A percentile compares a stretch with the other conserved stretches of the same genome.
phyloP scores from a whole-genome alignment of 2,329 filamentous ascomycete species.

The Botryosphaeria dothidea region DNA sequence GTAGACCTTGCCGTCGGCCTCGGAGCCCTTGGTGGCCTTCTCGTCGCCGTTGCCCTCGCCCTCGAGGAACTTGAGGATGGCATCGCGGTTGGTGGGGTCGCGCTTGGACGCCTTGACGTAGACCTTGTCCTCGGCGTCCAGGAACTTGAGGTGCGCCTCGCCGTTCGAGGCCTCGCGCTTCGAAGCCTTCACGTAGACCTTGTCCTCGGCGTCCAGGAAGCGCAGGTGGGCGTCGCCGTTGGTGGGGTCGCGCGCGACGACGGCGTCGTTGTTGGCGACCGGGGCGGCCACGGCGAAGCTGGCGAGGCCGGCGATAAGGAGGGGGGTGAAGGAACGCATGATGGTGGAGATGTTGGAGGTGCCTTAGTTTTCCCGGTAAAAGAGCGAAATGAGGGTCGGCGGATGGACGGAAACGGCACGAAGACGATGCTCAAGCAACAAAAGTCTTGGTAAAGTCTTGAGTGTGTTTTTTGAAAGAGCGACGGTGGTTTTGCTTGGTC shows the following conservation, averaged over 20 bases:
- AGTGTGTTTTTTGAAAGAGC: not conserved
- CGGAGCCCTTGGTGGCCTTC: not conserved
- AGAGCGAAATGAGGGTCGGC: constrained; percentile 4
- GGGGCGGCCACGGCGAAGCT: constrained; percentile 4
- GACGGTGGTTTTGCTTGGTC: not conserved
- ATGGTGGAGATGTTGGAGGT: not conserved
- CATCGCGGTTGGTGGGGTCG: not conserved
- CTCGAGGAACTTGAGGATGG: not conserved
- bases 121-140: not conserved
- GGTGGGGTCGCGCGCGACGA: not conserved
- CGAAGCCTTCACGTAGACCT: no score
- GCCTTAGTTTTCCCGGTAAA: not conserved
- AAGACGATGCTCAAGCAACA: not conserved
- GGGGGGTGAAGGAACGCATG: constrained; percentile 5
- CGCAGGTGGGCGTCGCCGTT: not conserved
- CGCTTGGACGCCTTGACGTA: not conserved
- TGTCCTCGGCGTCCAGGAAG: not conserved
- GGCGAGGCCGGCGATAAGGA: not conserved
- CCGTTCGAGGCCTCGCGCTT: no score
- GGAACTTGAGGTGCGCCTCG: not conserved
- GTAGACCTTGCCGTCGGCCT: not conserved
- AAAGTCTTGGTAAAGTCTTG: constrained; percentile 7
- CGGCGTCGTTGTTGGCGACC: not conserved
- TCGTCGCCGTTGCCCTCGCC: not conserved
- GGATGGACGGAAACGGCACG: not conserved